Percentiles rank a stretch among this genome's conserved stretches.
These are phyloP conservation scores for Nitzschia sp. DNA, from an alignment of 108 stramenopile species.

Conservation along the genomic window DNA sequence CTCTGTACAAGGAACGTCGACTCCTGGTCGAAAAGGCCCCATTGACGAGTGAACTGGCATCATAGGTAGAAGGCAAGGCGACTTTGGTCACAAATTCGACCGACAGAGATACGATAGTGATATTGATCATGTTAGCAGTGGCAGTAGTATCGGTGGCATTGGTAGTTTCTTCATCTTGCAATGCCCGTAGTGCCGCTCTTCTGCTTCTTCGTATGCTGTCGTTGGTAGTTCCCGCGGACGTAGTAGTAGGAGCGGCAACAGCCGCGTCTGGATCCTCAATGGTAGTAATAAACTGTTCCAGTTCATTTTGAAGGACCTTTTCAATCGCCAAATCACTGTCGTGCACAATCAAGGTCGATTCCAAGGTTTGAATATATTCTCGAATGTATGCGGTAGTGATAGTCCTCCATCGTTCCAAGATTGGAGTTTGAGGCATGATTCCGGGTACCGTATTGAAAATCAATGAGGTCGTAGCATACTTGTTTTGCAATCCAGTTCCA, in stretches of 20 bases:
- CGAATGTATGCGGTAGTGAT: not conserved
- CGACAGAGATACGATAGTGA: not conserved
- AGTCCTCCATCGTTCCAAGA: not conserved
- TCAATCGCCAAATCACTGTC: not conserved
- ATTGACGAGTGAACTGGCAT: conserved; percentile 9
- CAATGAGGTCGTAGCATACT: conserved; percentile 13
- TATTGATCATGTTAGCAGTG: no score
- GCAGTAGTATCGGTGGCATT: no score
- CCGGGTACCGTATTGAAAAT: not conserved
- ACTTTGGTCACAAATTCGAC: conserved; percentile 1
- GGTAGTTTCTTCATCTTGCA: no score
- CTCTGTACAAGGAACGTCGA: conserved; percentile 1
- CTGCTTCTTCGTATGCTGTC: no score
- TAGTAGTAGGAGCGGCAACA: no score
- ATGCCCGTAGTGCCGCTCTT: no score
- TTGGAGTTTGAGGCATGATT: not conserved
- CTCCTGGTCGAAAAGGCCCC: conserved; percentile 13
- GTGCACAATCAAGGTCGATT: not conserved
- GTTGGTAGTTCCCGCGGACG: no score
- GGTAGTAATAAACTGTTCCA: no score
- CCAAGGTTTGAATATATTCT: conserved; percentile 3
- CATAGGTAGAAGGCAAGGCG: not conserved
- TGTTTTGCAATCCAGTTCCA: conserved; percentile 9
- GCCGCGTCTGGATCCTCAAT: no score
- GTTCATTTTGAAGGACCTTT: not conserved